These are phyloP conservation scores for Microdochium bolleyi DNA, from an alignment of 2,329 filamentous ascomycete species.

Conservation along the genomic window DNA sequence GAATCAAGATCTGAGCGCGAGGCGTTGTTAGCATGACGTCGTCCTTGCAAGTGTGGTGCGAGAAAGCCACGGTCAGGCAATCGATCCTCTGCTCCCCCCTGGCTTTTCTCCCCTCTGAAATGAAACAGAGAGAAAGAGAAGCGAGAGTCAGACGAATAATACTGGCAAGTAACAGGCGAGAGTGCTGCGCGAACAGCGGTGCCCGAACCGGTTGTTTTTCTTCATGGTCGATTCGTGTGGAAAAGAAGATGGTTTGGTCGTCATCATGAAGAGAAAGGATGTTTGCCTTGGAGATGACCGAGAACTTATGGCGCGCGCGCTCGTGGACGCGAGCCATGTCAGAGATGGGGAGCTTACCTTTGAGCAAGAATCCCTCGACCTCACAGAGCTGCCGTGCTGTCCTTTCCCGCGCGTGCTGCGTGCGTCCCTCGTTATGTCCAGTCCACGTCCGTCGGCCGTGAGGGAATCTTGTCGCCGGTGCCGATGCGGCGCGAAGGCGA, in stretches of 20 bases:
- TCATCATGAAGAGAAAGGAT: conserved; percentile 55
- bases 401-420: no score
- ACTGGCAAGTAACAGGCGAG: conserved; percentile 87
- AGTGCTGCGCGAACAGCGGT: conserved; percentile 34
- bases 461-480: not conserved
- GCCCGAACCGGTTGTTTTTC: conserved; percentile 63
- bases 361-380: no score
- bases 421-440: no score
- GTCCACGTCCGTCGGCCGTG: no score
- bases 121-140: not conserved
- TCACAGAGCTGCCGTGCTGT: no score
- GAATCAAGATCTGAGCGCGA: no score
- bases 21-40: no score
- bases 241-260: conserved; percentile 74
- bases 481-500: no score
- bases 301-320: conserved; percentile 2
- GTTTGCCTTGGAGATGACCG: not conserved
- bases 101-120: conserved; percentile 7
- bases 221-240: conserved; percentile 83
- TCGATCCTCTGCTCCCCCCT: not conserved
- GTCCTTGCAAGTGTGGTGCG: not conserved
- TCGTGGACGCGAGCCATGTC: conserved; percentile 3
- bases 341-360: conserved; percentile 3
- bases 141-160: conserved; percentile 63
- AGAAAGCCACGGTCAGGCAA: conserved; percentile 1